Evolutionary conservation across 2,329 filamentous ascomycete species (phyloP).

Genomic region (Zasmidium citrigriseum): DNA sequence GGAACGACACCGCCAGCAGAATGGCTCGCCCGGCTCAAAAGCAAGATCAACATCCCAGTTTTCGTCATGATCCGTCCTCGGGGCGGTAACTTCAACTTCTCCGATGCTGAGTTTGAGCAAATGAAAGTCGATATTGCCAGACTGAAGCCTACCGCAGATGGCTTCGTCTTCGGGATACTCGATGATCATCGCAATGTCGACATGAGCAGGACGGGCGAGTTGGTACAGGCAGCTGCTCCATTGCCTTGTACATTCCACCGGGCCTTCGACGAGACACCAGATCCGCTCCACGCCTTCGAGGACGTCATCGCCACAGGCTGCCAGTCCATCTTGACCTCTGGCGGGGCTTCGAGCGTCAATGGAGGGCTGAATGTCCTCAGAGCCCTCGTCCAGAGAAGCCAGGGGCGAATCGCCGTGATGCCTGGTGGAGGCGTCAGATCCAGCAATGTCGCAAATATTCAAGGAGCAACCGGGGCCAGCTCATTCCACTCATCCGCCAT

Average conservation of each 20-base stretch:
- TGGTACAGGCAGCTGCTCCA: constrained; percentile 45
- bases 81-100: constrained; percentile 49
- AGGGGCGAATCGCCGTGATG: constrained; percentile 46
- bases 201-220: constrained; percentile 39
- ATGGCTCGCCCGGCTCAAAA: constrained; percentile 30
- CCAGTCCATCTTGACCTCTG: constrained; percentile 51
- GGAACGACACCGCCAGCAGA: constrained; percentile 44
- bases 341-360: constrained; percentile 39
- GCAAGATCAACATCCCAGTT: constrained; percentile 42
- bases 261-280: constrained; percentile 50
- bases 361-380: constrained; percentile 38
- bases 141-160: constrained; percentile 42
- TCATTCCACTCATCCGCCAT: constrained; percentile 28
- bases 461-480: constrained; percentile 11
- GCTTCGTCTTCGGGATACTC: constrained; percentile 57
- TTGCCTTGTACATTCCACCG: constrained; percentile 57
- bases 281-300: constrained; percentile 36
- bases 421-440: constrained; percentile 54
- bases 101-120: constrained; percentile 39
- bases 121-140: constrained; percentile 46
- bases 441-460: constrained; percentile 42
- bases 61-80: constrained; percentile 58
- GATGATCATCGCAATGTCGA: constrained; percentile 40
- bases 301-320: constrained; percentile 49
- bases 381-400: constrained; percentile 33